Evolutionary conservation across 352 stramenopile genomes (phyloP), one percentile per base, ranked within the genome.

Genomic region (Globisporangium viniferum): DNA sequence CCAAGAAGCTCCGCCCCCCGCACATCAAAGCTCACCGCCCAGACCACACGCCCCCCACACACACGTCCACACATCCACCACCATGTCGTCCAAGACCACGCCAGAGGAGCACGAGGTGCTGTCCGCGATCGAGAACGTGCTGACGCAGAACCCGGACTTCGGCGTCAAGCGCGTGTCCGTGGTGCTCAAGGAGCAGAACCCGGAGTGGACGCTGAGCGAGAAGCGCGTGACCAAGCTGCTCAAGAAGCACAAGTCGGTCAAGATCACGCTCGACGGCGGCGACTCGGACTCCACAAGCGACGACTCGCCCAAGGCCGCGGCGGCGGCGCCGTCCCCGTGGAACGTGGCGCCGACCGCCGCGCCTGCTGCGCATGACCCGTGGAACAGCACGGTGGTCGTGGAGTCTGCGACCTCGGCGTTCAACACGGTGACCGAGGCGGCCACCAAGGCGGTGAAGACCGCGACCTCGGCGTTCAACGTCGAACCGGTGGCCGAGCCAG

Each of bases 161-260:
- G 84, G 85, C 65, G 74, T 80, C 69, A 92, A 92, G 80, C 83
- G 84, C 64, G 79, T 93, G 27, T 72, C 78, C 29, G 80, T 56
- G 61, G 61, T 72, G 59, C 56, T 93, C 75, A 93, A 91, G 74
- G 73, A 79, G 65, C 72, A 75, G 64, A 89, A 91, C 73, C 82
- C 80, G 33, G 72, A 89, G 67, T 93, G 84, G 86, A 74, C 78
- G 41, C 73, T 93, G 51, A 77, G 79, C 59, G 86, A 93, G 54
- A 92, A 91, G 75, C 74, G 82, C 88, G 85, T 92, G 63, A 86
- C 73, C 65, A 90, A 92, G 72, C 73, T 91, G 33, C 68, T 90
- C 24, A 88, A 91, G 72, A 90, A 92, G 70, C 80, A 88, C 67
- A 84, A 82, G 56, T 86, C 73, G 57, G 71, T 72, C 53, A 64